phyloP scores from a whole-genome alignment of 2,329 filamentous ascomycete species.

The Simplicillium aogashimaense region DNA sequence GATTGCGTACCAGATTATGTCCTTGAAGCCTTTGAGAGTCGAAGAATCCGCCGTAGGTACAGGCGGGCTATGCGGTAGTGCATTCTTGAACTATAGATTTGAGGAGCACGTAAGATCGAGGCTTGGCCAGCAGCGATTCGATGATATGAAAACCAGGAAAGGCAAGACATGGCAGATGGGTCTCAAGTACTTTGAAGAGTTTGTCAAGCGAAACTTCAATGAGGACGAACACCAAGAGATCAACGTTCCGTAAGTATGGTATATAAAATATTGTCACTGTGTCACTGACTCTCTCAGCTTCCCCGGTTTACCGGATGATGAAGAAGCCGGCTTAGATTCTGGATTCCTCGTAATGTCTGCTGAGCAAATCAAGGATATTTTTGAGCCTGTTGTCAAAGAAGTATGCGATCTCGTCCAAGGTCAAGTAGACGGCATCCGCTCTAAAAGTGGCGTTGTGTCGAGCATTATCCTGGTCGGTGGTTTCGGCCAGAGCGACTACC shows the following conservation, averaged over 20 bases:
- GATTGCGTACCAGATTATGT: slow-evolving; percentile 74
- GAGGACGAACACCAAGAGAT: slow-evolving; percentile 69
- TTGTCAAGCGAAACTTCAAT: slow-evolving; percentile 76
- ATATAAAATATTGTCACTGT: background rate
- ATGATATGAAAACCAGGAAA: slow-evolving; percentile 69
- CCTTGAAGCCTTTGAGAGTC: slow-evolving; percentile 59
- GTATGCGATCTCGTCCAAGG: slow-evolving; percentile 59
- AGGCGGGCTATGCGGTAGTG: slow-evolving; percentile 67
- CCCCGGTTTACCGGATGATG: slow-evolving; percentile 66
- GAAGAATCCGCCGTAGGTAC: slow-evolving; percentile 75
- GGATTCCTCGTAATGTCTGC: slow-evolving; percentile 67
- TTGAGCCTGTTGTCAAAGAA: slow-evolving; percentile 64
- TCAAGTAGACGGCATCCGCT: slow-evolving; percentile 53
- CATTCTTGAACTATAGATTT: slow-evolving; percentile 72
- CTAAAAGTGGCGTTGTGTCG: slow-evolving; percentile 51
- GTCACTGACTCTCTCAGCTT: slow-evolving; percentile 34
- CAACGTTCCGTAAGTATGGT: slow-evolving; percentile 54
- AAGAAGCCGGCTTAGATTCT: slow-evolving; percentile 63
- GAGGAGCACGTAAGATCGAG: slow-evolving; percentile 64
- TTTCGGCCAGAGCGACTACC: slow-evolving; percentile 70
- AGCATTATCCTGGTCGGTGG: slow-evolving; percentile 77
- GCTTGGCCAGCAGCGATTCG: slow-evolving; percentile 57
- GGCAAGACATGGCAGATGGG: slow-evolving; percentile 74
- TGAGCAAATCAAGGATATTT: slow-evolving; percentile 61
- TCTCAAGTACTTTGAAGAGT: slow-evolving; percentile 72